phyloP scores from a whole-genome alignment of 2,329 filamentous ascomycete genomes.

The Bertia moriformis region DNA sequence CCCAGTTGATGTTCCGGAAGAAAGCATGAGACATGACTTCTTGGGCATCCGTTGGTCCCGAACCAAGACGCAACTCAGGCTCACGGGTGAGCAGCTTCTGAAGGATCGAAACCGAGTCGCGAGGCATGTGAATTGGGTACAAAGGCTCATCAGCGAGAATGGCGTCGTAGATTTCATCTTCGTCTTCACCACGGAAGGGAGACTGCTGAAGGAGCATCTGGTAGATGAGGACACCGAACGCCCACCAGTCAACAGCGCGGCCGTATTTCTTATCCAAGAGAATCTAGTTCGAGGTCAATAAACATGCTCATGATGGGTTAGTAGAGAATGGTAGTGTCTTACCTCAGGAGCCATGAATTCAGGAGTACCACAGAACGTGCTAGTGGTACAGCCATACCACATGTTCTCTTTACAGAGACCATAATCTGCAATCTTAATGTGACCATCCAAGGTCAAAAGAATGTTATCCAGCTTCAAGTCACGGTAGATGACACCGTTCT shows the following conservation, averaged over 20 bases:
- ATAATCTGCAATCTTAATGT: conserved; percentile 98
- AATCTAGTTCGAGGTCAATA: conserved; percentile 45
- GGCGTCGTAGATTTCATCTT: conserved; percentile 98
- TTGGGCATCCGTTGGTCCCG: conserved; percentile 89
- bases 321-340: conserved; percentile 11
- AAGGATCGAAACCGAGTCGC: conserved; percentile 91
- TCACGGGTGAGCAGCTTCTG: conserved; percentile 94
- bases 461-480: conserved; percentile 92
- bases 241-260: conserved; percentile 97
- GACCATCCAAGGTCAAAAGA: conserved; percentile 80
- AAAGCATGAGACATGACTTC: conserved; percentile 99
- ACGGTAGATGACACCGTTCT: conserved; percentile 97
- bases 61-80: conserved; percentile 81
- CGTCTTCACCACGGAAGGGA: conserved; percentile 94
- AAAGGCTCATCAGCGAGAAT: conserved; percentile 94
- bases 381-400: conserved; percentile 96
- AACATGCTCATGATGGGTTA: background rate
- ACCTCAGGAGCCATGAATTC: conserved; percentile 99
- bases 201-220: conserved; percentile 99
- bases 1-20: conserved; percentile 96
- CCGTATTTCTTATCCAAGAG: conserved; percentile 96
- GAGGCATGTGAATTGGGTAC: conserved; percentile 96
- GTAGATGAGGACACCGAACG: conserved; percentile 96
- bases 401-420: conserved; percentile 99
- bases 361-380: conserved; percentile 97